phyloP scores from a whole-genome alignment of 1,284 basidiomycete genomes.

The Tylopilus sp. region DNA sequence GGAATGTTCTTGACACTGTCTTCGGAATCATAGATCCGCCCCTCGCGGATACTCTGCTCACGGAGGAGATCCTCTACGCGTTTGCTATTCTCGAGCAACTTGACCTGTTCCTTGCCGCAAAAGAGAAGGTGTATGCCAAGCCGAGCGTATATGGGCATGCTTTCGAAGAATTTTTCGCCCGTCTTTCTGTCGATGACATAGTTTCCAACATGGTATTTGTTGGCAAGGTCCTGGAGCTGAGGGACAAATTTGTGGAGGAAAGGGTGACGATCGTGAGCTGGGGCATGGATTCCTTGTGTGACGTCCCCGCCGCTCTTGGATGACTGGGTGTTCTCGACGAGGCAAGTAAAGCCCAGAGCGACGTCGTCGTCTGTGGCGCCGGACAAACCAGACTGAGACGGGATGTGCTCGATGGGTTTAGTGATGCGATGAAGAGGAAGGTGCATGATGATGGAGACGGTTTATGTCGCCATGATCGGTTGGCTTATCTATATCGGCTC shows the following conservation, averaged over 20 bases:
- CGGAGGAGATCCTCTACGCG: constrained; percentile 58
- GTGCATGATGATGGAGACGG: constrained; percentile 12
- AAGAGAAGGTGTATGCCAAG: constrained; percentile 80
- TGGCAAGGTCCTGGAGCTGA: constrained; percentile 51
- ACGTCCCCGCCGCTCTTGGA: constrained; percentile 35
- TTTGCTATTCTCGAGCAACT: constrained; percentile 48
- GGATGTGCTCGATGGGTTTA: constrained; percentile 24
- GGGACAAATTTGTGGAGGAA: constrained; percentile 50
- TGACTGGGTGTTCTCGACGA: constrained; percentile 42
- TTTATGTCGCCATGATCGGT: not conserved
- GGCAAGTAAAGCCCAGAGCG: constrained; percentile 37
- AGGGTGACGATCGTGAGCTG: constrained; percentile 29
- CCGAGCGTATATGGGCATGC: constrained; percentile 73
- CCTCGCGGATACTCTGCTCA: constrained; percentile 67
- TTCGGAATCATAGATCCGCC: constrained; percentile 50
- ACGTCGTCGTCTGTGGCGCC: constrained; percentile 32
- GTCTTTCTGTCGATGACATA: constrained; percentile 60
- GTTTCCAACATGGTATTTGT: constrained; percentile 59
- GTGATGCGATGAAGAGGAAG: constrained; percentile 18
- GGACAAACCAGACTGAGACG: constrained; percentile 15
- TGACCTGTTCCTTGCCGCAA: constrained; percentile 52
- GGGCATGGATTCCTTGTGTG: constrained; percentile 42
- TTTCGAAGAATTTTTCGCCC: constrained; percentile 67
- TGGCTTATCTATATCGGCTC: constrained; percentile 6
- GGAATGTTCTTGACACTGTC: constrained; percentile 61